phyloP scores from a whole-genome alignment of 495 filamentous ascomycete species.

The Aspergillus wentii region DNA sequence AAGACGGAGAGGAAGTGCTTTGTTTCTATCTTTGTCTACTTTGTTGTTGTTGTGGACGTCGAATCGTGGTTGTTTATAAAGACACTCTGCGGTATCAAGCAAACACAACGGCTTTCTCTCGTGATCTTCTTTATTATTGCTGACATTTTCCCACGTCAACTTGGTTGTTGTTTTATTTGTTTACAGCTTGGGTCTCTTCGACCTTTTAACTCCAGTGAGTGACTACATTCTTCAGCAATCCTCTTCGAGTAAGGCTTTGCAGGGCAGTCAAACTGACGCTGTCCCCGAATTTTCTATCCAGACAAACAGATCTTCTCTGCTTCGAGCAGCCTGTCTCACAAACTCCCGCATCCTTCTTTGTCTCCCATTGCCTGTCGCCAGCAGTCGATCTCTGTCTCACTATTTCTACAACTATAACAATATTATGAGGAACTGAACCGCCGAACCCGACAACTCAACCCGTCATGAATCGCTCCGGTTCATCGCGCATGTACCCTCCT shows the following conservation, averaged over 20 bases:
- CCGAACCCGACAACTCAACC: slow-evolving; percentile 6
- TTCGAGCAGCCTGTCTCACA: too few species aligned
- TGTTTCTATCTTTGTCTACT: not conserved
- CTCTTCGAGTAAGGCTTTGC: not conserved
- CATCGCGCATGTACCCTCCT: slow-evolving; percentile 16
- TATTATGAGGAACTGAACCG: slow-evolving; percentile 26
- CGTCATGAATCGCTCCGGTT: slow-evolving; percentile 33
- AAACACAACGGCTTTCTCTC: too few species aligned
- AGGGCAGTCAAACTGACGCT: slow-evolving; percentile 2
- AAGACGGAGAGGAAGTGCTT: too few species aligned
- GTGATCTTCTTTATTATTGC: slow-evolving; percentile 4
- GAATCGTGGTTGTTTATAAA: slow-evolving; percentile 1
- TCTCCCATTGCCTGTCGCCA: too few species aligned
- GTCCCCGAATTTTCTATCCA: not conserved
- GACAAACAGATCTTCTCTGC: too few species aligned
- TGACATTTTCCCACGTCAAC: too few species aligned
- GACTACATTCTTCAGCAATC: slow-evolving; percentile 3
- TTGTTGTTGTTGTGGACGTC: not conserved
- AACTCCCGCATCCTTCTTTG: too few species aligned
- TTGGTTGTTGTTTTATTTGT: slow-evolving; percentile 5
- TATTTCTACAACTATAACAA: too few species aligned
- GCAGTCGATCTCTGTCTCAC: too few species aligned
- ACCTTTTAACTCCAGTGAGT: slow-evolving; percentile 7
- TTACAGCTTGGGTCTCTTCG: not conserved
- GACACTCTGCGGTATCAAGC: too few species aligned